Conservation (phyloP, 1,284 basidiomycete species). For the Sporisorium exsertum region DNA sequence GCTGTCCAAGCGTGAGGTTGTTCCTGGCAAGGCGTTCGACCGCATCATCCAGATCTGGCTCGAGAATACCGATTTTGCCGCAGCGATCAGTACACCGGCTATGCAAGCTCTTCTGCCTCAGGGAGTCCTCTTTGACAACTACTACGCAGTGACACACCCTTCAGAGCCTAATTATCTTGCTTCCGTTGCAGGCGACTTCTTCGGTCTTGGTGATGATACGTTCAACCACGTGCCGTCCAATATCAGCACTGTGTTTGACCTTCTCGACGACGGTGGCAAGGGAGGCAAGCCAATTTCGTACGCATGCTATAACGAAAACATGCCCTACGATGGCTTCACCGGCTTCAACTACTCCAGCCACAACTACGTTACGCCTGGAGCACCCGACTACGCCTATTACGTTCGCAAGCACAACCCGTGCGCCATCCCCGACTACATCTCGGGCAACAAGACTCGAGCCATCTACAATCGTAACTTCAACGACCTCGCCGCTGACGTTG, state of each 20-base stretch:
- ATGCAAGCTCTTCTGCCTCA: slow-evolving; percentile 73
- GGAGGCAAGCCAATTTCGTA: slow-evolving; percentile 70
- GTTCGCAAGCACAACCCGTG: slow-evolving; percentile 72
- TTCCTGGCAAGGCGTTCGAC: slow-evolving; percentile 73
- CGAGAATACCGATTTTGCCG: slow-evolving; percentile 75
- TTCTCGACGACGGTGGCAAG: slow-evolving; percentile 74
- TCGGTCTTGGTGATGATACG: slow-evolving; percentile 73
- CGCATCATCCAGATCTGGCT: slow-evolving; percentile 74
- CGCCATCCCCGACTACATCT: slow-evolving; percentile 72
- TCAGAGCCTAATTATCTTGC: slow-evolving; percentile 75
- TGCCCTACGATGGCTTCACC: slow-evolving; percentile 74
- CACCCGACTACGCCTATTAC: slow-evolving; percentile 70
- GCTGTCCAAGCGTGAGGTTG: slow-evolving; percentile 69
- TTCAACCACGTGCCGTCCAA: slow-evolving; percentile 69
- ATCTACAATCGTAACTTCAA: slow-evolving; percentile 76
- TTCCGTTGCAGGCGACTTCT: slow-evolving; percentile 75
- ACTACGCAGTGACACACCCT: slow-evolving; percentile 74
- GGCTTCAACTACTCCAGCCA: slow-evolving; percentile 70
- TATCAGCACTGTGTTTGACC: slow-evolving; percentile 76
- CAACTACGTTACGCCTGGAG: slow-evolving; percentile 72
- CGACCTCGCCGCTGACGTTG: slow-evolving; percentile 72
- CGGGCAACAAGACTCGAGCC: slow-evolving; percentile 71
- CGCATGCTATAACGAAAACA: slow-evolving; percentile 72
- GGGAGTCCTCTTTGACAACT: slow-evolving; percentile 72
- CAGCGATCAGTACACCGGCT: slow-evolving; percentile 66